These are phyloP conservation scores for Ostreobium quekettii DNA, from an alignment of 139 green algal genomes.

Conservation along the genomic window DNA sequence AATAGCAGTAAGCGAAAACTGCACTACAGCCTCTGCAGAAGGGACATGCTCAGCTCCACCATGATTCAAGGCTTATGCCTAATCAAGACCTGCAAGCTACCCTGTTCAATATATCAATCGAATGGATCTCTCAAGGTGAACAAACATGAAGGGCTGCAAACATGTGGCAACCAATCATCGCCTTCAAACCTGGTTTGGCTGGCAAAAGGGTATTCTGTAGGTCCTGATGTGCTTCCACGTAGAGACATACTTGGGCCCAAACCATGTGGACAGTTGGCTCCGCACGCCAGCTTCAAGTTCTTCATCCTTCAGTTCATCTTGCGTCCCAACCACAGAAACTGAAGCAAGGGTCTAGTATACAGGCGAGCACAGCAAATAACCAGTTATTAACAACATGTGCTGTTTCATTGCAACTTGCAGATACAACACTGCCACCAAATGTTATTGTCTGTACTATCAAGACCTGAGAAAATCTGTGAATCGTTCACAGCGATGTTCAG, in stretches of 20 bases:
- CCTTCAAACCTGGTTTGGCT: slow-evolving; percentile 65
- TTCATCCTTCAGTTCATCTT: slow-evolving; percentile 55
- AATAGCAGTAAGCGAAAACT: no score
- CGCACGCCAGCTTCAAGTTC: slow-evolving; percentile 56
- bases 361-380: not conserved
- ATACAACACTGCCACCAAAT: not conserved
- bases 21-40: no score
- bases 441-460: not conserved
- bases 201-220: slow-evolving; percentile 93
- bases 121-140: not conserved
- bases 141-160: not conserved
- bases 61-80: not conserved
- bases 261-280: slow-evolving; percentile 74
- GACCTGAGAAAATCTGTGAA: not conserved
- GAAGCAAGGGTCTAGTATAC: slow-evolving; percentile 77
- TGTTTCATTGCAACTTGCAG: not conserved
- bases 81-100: not conserved
- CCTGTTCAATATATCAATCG: not conserved
- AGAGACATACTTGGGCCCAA: slow-evolving; percentile 50
- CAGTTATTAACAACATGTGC: not conserved
- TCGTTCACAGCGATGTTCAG: not conserved
- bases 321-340: slow-evolving; percentile 77
- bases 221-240: slow-evolving; percentile 72
- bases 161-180: not conserved
- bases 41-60: no score